Base-by-base conservation (phyloP, 2,329 filamentous ascomycete genomes). In the Lecanicillium sp. region DNA sequence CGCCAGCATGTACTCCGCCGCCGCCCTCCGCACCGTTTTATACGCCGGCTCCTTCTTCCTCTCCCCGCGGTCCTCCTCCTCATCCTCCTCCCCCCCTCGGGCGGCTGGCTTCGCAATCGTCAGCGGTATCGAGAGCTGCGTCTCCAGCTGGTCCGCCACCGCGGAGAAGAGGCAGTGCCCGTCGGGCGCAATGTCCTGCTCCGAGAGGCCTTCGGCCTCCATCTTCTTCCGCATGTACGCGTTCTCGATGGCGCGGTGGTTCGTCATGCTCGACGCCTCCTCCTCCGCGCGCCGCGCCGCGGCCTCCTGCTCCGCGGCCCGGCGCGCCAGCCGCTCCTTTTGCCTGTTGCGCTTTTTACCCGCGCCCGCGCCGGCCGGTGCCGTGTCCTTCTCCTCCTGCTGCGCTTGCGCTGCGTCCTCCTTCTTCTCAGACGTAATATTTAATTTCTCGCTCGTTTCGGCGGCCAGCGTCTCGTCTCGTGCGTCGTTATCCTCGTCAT, bases 151-250 rank as follows among this genome's bases (percentile, higher is more conserved):
- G 63, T 93, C 88, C 21, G 91, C 90, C 43, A 97, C 78, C 0
- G 93, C 90, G 14, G 89, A 86, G 68, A 97, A 98, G 14, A 98
- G 72, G 62, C 93, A 98, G 68, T 98, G 93, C 0, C 93, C 93
- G 66, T 98, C 91, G 0, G 93, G 89, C 32, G 78, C 78, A 49
- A 98, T 90, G 50, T 88, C 82, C 57, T 86, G 78, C 70, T 96
- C 87, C 17, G 71, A 72, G 14, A 97, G 74, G 1, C 73, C 74
- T 49, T 84, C 70, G 37, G 74, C 70, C 46, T 72, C 68, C 62
- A 96, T 85, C 33, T 79, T 78, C 23, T 71, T 70, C 49, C 78
- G 72, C 82, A 98, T 90, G 39, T 78, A 75, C 44, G 77, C 72
- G 56, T 81, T 75, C 69, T 95, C 90, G 44, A 78, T 68, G 37